Conservation (phyloP, 148 eudicot species). For the Nepenthes mirabilis region DNA sequence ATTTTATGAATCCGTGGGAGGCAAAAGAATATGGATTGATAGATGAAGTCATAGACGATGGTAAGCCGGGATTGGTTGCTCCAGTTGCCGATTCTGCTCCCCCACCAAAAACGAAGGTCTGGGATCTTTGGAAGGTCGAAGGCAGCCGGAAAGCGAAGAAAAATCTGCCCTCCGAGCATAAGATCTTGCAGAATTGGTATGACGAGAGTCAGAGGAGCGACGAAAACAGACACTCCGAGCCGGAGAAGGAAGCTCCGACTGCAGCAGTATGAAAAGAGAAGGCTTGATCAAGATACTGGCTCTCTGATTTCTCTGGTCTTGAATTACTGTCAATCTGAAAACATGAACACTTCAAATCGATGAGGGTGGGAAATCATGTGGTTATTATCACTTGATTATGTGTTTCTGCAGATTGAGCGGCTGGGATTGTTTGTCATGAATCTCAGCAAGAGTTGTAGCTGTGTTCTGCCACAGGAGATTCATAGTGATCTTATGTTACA, state of each 20-base stretch:
- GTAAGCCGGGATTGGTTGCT: constrained; percentile 90
- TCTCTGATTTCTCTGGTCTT: no score
- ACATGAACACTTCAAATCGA: no score
- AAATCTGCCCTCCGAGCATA: constrained; percentile 74
- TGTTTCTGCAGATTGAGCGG: no score
- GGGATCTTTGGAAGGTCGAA: constrained; percentile 61
- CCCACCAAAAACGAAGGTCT: constrained; percentile 63
- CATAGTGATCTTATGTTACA: no score
- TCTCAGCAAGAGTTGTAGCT: no score
- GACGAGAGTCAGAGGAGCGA: constrained; percentile 9
- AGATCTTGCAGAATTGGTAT: constrained; percentile 23
- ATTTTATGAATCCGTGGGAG: constrained; percentile 87
- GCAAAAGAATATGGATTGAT: constrained; percentile 85
- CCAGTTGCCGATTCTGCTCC: constrained; percentile 55
- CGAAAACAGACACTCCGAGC: constrained; percentile 19
- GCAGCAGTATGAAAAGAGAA: no score
- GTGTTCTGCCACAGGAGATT: no score
- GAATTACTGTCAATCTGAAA: no score
- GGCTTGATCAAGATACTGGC: no score
- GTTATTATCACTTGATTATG: no score
- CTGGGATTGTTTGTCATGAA: no score
- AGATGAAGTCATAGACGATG: constrained; percentile 82
- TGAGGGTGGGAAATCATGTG: no score
- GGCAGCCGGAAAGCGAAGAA: constrained; percentile 43
- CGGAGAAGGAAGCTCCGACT: constrained; percentile 10